A percentile compares a stretch with the other conserved stretches of the same genome.
Conservation (phyloP, 768 basidiomycete genomes). For the Tricholoma saponaceum region DNA sequence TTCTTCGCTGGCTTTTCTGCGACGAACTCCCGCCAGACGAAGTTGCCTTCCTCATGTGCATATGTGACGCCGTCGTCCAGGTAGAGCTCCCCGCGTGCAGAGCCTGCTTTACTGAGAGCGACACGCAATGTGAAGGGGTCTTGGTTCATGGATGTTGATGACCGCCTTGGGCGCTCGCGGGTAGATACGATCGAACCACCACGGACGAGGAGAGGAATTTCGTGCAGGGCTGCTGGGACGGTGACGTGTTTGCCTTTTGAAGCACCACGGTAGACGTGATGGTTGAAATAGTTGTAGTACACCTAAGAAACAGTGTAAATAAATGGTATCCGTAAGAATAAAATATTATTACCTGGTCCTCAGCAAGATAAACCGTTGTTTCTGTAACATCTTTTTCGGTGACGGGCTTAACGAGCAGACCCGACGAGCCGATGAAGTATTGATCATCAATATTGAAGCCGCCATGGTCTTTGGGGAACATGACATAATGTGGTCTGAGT, state of each 20-base stretch:
- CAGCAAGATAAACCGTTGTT: slow-evolving; percentile 77
- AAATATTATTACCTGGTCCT: slow-evolving; percentile 57
- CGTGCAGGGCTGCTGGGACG: slow-evolving; percentile 74
- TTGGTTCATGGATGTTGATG: slow-evolving; percentile 81
- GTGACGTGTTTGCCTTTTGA: slow-evolving; percentile 64
- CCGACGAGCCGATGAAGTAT: slow-evolving; percentile 85
- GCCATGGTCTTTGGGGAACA: slow-evolving; percentile 83
- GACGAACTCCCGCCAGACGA: slow-evolving; percentile 77
- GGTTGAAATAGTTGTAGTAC: slow-evolving; percentile 92
- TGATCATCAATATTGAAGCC: slow-evolving; percentile 94
- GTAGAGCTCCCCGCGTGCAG: slow-evolving; percentile 83
- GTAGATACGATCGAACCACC: slow-evolving; percentile 90
- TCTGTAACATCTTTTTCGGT: slow-evolving; percentile 68
- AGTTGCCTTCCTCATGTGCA: slow-evolving; percentile 67
- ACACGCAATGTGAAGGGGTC: slow-evolving; percentile 93
- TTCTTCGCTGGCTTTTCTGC: slow-evolving; percentile 46
- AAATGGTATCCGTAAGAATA: slow-evolving; percentile 3
- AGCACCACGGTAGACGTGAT: slow-evolving; percentile 61
- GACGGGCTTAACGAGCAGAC: slow-evolving; percentile 89
- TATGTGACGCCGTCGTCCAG: slow-evolving; percentile 92
- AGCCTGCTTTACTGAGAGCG: slow-evolving; percentile 57
- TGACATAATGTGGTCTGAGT: slow-evolving; percentile 89
- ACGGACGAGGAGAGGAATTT: slow-evolving; percentile 81
- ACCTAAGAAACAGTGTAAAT: slow-evolving; percentile 39
- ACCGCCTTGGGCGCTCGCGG: slow-evolving; percentile 80